These are phyloP conservation scores for Pharnaceum exiguum DNA, from an alignment of 148 eudicot species.

Conservation along the genomic window DNA sequence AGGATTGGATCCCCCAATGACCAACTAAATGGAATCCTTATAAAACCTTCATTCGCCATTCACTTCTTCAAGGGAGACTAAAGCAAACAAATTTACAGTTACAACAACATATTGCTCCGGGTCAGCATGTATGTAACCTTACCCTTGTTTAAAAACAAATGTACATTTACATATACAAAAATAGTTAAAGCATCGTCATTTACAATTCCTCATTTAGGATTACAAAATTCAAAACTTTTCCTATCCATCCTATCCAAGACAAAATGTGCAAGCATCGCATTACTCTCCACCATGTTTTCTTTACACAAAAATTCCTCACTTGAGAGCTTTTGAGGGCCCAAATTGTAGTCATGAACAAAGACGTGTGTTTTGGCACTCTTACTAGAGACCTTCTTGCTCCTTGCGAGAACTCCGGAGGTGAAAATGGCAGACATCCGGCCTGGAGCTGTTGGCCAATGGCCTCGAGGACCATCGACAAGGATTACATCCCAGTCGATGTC, in stretches of 20 bases:
- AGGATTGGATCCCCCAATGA: too few relatives aligned
- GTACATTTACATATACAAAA: too few relatives aligned
- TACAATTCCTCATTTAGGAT: too few relatives aligned
- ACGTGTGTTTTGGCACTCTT: slow-evolving; percentile 23
- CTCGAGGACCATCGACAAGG: slow-evolving; percentile 24
- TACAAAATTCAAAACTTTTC: slow-evolving; percentile 18
- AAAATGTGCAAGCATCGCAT: slow-evolving; percentile 26
- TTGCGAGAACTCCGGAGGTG: slow-evolving; percentile 26
- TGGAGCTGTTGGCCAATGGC: slow-evolving; percentile 22
- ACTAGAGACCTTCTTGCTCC: slow-evolving; percentile 25
- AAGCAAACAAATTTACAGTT: too few relatives aligned
- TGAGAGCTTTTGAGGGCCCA: slow-evolving; percentile 23
- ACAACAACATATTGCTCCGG: too few relatives aligned
- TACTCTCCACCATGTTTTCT: slow-evolving; percentile 22
- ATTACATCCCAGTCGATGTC: slow-evolving; percentile 35
- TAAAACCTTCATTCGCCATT: too few relatives aligned
- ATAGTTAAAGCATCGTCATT: too few relatives aligned
- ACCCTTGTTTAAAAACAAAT: too few relatives aligned
- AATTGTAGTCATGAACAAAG: slow-evolving; percentile 27
- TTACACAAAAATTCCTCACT: slow-evolving; percentile 31
- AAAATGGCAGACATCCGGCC: slow-evolving; percentile 32
- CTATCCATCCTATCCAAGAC: slow-evolving; percentile 25
- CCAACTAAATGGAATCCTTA: too few relatives aligned
- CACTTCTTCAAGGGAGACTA: too few relatives aligned
- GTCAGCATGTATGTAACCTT: too few relatives aligned